Conservation (phyloP, 2,329 filamentous ascomycete species). For the Ophiostoma montium region DNA sequence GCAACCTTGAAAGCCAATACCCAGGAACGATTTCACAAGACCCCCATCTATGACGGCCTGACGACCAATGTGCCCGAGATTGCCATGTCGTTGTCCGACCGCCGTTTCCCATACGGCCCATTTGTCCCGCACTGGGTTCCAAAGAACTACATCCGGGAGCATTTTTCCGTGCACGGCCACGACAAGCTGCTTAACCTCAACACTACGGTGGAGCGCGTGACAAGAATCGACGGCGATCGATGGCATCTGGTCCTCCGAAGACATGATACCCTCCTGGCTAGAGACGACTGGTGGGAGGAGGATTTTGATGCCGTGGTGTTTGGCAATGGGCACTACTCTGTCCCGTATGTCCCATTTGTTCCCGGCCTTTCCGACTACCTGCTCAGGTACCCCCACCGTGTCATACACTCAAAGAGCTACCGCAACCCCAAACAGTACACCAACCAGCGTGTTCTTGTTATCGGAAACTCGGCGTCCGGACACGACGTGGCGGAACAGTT, state of each 20-base stretch:
- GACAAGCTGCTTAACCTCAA: slow-evolving; percentile 33
- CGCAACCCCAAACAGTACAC: slow-evolving; percentile 48
- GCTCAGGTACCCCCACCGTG: slow-evolving; percentile 30
- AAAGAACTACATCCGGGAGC: slow-evolving; percentile 40
- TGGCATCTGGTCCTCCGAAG: slow-evolving; percentile 39
- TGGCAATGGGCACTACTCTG: slow-evolving; percentile 45
- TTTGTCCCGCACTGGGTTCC: slow-evolving; percentile 42
- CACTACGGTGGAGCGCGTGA: slow-evolving; percentile 28
- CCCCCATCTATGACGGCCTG: slow-evolving; percentile 11
- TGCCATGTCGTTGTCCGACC: slow-evolving; percentile 36
- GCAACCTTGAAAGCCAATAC: slow-evolving; percentile 1
- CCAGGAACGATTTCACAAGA: slow-evolving; percentile 9
- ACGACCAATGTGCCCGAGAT: slow-evolving; percentile 39
- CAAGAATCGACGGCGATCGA: slow-evolving; percentile 22
- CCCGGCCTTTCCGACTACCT: slow-evolving; percentile 35
- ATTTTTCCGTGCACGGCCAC: slow-evolving; percentile 35
- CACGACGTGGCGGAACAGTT: slow-evolving; percentile 65
- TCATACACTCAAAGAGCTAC: slow-evolving; percentile 67
- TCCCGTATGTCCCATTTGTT: slow-evolving; percentile 37
- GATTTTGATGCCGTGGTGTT: slow-evolving; percentile 47
- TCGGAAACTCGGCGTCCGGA: slow-evolving; percentile 76
- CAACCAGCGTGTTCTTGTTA: slow-evolving; percentile 62
- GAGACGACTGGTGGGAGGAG: slow-evolving; percentile 47
- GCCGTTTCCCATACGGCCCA: slow-evolving; percentile 48
- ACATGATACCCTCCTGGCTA: slow-evolving; percentile 25